A percentile compares a stretch with the other conserved stretches of the same genome.
Evolutionary conservation across 2,329 filamentous ascomycete species (phyloP).

Genomic region (Pestalotiopsis sp.): DNA sequence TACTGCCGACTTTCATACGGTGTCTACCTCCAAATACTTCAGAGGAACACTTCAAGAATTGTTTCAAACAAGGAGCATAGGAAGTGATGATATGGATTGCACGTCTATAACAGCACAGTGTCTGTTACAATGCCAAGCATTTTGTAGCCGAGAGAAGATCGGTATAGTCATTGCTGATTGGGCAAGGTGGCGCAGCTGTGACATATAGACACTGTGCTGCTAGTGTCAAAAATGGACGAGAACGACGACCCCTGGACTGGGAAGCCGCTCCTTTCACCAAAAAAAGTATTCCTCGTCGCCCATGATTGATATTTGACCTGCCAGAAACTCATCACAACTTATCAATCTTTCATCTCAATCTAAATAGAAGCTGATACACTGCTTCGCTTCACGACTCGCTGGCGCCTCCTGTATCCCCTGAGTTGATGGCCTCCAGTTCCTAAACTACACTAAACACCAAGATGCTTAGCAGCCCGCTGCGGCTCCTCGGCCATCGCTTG

Average conservation of each 20-base stretch:
- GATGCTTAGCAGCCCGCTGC: not conserved
- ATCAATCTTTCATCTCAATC: not conserved
- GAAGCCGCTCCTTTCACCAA: not conserved
- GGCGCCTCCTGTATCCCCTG: no score
- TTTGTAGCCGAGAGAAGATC: not conserved
- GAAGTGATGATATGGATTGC: not conserved
- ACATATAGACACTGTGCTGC: not conserved
- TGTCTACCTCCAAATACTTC: not conserved
- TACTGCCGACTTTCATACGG: not conserved
- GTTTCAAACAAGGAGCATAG: not conserved
- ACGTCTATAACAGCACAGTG: not conserved
- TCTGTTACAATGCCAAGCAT: not conserved
- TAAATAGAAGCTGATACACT: not conserved
- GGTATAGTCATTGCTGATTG: not conserved
- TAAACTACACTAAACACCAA: not conserved
- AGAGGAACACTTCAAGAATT: not conserved
- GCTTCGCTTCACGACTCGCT: not conserved
- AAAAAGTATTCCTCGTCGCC: not conserved
- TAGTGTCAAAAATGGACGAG: not conserved
- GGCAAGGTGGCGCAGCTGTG: not conserved
- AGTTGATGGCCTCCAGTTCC: not conserved
- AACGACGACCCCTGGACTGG: not conserved
- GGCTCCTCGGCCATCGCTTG: not conserved
- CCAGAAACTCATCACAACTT: not conserved
- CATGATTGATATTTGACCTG: not conserved